phyloP scores from a whole-genome alignment of 2,329 filamentous ascomycete genomes.

The Chalaropsis ovoidea region DNA sequence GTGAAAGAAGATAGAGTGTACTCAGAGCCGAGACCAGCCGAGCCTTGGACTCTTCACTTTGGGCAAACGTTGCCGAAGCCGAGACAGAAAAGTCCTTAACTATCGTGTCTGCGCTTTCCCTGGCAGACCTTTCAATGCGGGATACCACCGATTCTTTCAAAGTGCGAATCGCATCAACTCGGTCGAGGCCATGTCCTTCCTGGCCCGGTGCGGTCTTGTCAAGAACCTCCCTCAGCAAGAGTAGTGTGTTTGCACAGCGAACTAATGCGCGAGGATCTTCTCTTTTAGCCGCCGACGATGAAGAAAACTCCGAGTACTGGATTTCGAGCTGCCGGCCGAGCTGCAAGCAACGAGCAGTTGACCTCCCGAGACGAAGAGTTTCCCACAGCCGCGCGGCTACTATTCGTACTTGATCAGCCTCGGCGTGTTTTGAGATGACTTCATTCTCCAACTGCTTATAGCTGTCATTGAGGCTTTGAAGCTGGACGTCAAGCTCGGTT shows the following conservation, averaged over 20 bases:
- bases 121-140: constrained; percentile 65
- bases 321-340: constrained; percentile 77
- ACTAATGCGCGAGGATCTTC: constrained; percentile 72
- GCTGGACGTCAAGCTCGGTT: constrained; percentile 65
- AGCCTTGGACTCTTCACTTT: constrained; percentile 63
- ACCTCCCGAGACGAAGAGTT: constrained; percentile 64
- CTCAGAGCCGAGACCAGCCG: constrained; percentile 63
- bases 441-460: constrained; percentile 80
- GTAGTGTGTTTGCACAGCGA: constrained; percentile 68
- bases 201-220: constrained; percentile 56
- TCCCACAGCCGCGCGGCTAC: constrained; percentile 71
- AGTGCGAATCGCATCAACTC: constrained; percentile 59
- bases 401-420: constrained; percentile 69
- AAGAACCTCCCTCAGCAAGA: constrained; percentile 65
- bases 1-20: constrained; percentile 72
- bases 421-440: constrained; percentile 73
- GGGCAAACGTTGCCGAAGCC: constrained; percentile 47
- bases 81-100: constrained; percentile 72
- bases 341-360: constrained; percentile 67
- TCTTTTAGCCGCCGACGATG: constrained; percentile 35
- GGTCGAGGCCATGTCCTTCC: constrained; percentile 66
- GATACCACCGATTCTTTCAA: constrained; percentile 59
- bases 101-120: constrained; percentile 63
- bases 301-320: constrained; percentile 62
- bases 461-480: constrained; percentile 69